phyloP scores from a whole-genome alignment of 2,329 filamentous ascomycete species.

The Sarocladiaceae sp. region DNA sequence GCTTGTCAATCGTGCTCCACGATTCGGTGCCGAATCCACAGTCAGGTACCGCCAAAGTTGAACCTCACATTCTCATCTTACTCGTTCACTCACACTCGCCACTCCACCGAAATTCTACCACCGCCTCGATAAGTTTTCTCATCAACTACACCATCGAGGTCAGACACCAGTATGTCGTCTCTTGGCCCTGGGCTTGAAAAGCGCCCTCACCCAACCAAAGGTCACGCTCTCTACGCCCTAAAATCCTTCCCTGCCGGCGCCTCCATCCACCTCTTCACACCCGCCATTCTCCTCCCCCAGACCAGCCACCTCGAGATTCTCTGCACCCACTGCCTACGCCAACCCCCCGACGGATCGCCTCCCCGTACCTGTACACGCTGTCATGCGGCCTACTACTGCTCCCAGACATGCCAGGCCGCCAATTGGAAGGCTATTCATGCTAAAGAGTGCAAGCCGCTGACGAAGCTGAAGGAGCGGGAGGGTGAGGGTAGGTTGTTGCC shows the following conservation, averaged over 20 bases:
- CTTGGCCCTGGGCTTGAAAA: conserved; percentile 18
- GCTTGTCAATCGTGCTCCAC: too few relatives aligned
- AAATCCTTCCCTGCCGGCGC: conserved; percentile 37
- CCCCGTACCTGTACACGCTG: conserved; percentile 45
- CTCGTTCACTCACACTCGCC: too few relatives aligned
- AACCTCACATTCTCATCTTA: too few relatives aligned
- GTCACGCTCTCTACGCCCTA: conserved; percentile 40
- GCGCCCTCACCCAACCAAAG: conserved; percentile 26
- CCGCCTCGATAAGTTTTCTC: too few relatives aligned
- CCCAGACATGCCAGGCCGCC: conserved; percentile 43
- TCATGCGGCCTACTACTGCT: conserved; percentile 48
- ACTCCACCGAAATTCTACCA: too few relatives aligned
- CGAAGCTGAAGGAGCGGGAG: conserved; percentile 16
- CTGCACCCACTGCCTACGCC: conserved; percentile 44
- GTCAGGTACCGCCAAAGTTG: too few relatives aligned
- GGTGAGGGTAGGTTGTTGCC: conserved; percentile 31
- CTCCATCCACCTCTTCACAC: conserved; percentile 36
- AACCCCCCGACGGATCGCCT: conserved; percentile 11
- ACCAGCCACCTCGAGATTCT: conserved; percentile 31
- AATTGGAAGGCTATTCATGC: conserved; percentile 49
- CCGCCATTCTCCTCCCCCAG: conserved; percentile 41
- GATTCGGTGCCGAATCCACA: too few relatives aligned
- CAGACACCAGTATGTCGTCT: too few relatives aligned
- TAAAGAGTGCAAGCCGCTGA: conserved; percentile 46
- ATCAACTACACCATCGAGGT: too few relatives aligned